Base-by-base conservation (phyloP, 2,329 filamentous ascomycete genomes). In the Botrytis sinoallii region DNA sequence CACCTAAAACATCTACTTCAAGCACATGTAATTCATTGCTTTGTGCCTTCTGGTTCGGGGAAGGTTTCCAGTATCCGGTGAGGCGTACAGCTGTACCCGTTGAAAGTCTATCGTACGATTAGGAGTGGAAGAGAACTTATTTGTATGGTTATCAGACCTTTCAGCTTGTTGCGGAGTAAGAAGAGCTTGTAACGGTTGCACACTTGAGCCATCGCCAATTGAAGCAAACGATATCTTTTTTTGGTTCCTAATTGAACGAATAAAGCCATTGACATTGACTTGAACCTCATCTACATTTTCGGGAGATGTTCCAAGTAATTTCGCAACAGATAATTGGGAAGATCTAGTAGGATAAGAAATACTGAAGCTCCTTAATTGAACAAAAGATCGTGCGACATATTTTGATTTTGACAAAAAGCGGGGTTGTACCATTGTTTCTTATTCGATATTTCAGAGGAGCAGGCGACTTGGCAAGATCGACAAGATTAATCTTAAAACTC, bases 191-290 rank as follows among this genome's bases (percentile, higher is more conserved):
- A 98, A 82, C 42, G 93, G 86, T 75, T 91, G 86, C 77, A 93
- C 85, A 60, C 92, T 94, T 20, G 94, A 97, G 63, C 96, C 96
- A 85, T 99, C 96, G 18, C 92, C 91, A 70, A 98, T 86, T 74
- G 94, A 89, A 70, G 95, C 91, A 84, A 99, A 98, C 8, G 92
- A 91, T 74, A 92, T 86, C 35, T 88, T 88, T 82, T 98, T 97
- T 85, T 97, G 94, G 82, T 93, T 93, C 75, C 95, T 89, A 75
- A 97, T 91, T 6, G 93, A 95, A 76, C 93, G 89, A 72, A 98
- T 87, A 84, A 92, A 95, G 75, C 95, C 95, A 81, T 92, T 88
- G 78, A 97, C 85, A 73, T 87, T 86, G 66, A 92, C 85, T 78
- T 87, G 86, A 65, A 92, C 85, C 78, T 86, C 82, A 59, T 85